phyloP scores from a whole-genome alignment of 495 filamentous ascomycete species.

The Xylaria intraflava region DNA sequence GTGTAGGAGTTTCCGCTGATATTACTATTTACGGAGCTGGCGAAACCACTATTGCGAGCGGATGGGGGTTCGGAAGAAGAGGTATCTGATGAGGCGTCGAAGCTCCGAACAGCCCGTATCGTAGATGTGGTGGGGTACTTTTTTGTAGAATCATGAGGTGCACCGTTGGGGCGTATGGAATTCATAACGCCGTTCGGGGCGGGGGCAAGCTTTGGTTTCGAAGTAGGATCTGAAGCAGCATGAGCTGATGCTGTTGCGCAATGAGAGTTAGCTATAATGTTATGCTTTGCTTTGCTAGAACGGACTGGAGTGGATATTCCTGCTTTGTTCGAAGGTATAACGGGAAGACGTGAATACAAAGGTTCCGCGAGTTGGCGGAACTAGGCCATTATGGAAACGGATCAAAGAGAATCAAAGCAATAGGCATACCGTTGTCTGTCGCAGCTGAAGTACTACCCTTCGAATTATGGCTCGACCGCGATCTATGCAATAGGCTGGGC shows the following conservation, averaged over 20 bases:
- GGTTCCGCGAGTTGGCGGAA: not conserved
- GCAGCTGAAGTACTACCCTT: not conserved
- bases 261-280: conserved; percentile 5
- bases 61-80: conserved; percentile 25
- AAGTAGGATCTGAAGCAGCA: conserved; percentile 14
- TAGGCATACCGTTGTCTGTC: conserved; percentile 2
- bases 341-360: not conserved
- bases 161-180: conserved; percentile 27
- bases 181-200: conserved; percentile 31
- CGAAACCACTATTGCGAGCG: conserved; percentile 39
- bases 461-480: not conserved
- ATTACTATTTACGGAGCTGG: conserved; percentile 43
- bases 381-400: not conserved
- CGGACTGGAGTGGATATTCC: not conserved
- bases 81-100: conserved; percentile 33
- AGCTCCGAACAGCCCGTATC: conserved; percentile 42
- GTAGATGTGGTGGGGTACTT: conserved; percentile 28
- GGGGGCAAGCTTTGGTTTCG: conserved; percentile 24
- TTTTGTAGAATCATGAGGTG: conserved; percentile 14
- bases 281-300: not conserved
- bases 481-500: conserved; percentile 8
- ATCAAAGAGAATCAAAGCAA: not conserved
- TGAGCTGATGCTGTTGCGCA: conserved; percentile 12
- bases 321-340: not conserved
- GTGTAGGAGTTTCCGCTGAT: conserved; percentile 33